A percentile compares a stretch with the other conserved stretches of the same genome.
Conservation (phyloP, 495 filamentous ascomycete genomes). For the Penicillium ucsense region DNA sequence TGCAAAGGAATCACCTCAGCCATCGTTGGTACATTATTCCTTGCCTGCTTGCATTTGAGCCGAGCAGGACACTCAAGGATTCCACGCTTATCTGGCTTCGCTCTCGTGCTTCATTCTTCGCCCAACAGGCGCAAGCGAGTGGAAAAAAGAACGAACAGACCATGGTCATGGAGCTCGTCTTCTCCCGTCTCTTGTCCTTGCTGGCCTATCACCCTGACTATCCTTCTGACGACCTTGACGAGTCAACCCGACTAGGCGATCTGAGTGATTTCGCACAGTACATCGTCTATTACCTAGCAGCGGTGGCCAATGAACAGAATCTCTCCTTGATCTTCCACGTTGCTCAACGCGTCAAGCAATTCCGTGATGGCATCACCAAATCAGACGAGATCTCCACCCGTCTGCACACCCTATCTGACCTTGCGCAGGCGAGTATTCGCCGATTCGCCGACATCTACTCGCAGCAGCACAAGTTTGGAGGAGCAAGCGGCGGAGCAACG, state of each 20-base stretch:
- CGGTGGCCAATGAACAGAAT: constrained; percentile 77
- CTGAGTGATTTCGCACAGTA: constrained; percentile 75
- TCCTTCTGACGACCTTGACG: constrained; percentile 32
- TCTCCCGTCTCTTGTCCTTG: constrained; percentile 75
- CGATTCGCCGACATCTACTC: constrained; percentile 59
- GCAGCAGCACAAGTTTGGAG: constrained; percentile 39
- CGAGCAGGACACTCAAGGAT: constrained; percentile 53
- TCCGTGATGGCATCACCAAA: constrained; percentile 62
- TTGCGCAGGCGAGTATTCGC: constrained; percentile 73
- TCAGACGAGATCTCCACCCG: constrained; percentile 41
- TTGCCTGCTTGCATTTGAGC: constrained; percentile 88
- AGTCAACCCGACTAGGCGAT: constrained; percentile 50
- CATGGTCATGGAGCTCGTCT: constrained; percentile 69
- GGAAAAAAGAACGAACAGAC: constrained; percentile 38
- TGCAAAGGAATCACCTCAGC: constrained; percentile 31
- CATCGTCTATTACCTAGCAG: constrained; percentile 77
- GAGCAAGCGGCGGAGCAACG: constrained; percentile 57
- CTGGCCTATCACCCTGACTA: constrained; percentile 96
- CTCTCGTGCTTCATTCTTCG: constrained; percentile 50
- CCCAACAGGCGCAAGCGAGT: constrained; percentile 26
- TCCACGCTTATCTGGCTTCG: constrained; percentile 81
- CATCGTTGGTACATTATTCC: constrained; percentile 77
- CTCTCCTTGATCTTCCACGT: constrained; percentile 84
- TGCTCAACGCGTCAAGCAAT: constrained; percentile 86
- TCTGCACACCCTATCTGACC: constrained; percentile 80